Base-by-base conservation (phyloP, 2,329 filamentous ascomycete genomes). In the Neonectria magnoliae region DNA sequence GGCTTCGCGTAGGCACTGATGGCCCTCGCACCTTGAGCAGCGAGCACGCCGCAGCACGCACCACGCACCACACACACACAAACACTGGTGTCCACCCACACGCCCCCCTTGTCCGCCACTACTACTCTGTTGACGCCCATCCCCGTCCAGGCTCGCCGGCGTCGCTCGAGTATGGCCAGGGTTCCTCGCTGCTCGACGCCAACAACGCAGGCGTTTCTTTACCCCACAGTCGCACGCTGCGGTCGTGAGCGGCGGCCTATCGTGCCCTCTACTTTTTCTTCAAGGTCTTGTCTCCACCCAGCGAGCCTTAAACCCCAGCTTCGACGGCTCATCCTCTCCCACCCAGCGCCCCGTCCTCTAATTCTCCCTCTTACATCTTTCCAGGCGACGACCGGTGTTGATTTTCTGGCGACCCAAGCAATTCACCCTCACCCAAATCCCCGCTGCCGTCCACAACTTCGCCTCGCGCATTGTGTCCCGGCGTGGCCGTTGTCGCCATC, bases 181-280 rank as follows among this genome's bases (percentile, higher is more conserved):
- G 41, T 53, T 29, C 33, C 48, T 66, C 60, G 60, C 56, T 57
- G 57, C 54, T 62, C 36, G 47, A 71, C 61, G 51, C 69, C 50
- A 69, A 57, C 56, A 44, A 62, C 58, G 57, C 58, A 62, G 63
- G 44, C 61, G 57, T 67, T 71, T 72, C 64, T 65, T 62, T 74
- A 72, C 72, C 72, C 72, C 72, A 74, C 72, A 74, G 69, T 71
- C 66, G 58, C 69, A 74, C 69, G 57, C 63, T 57, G 58, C 64
- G 64, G 52, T 65, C 64, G 70, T 72, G 65, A 66, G 53, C 65
- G 33, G 55, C 65, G 66, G 62, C 66, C 63, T 74, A 74, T 74
- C 69, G 72, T 72, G 63, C 65, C 64, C 61, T 51, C 60, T 67
- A 68, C 66, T 68, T 67, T 67, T 62, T 74, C 68, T 62, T 44